These are phyloP conservation scores for Barbarea vulgaris DNA, from an alignment of 345 rosid species.

Conservation along the genomic window DNA sequence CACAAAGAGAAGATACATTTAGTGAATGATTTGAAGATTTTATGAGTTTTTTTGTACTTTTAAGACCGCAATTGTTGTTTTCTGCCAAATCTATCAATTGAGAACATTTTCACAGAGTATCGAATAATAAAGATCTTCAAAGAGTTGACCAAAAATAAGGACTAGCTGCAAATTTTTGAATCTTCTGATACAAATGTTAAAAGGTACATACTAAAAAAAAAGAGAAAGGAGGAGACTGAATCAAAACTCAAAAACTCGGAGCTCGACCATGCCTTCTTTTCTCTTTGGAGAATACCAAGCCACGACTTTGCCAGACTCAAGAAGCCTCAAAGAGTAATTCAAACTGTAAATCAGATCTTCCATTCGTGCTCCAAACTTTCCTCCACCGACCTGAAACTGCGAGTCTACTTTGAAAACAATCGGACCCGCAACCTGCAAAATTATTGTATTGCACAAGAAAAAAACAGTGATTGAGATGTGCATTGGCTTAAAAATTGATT, in stretches of 20 bases:
- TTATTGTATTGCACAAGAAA: neutral
- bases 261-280: slow-evolving; percentile 87
- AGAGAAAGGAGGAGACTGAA: neutral
- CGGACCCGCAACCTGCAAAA: slow-evolving; percentile 73
- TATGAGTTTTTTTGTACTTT: slow-evolving; percentile 5
- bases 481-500: neutral
- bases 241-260: slow-evolving; percentile 73
- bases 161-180: neutral
- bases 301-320: slow-evolving; percentile 73
- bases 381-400: slow-evolving; percentile 50
- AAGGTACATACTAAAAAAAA: neutral
- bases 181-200: slow-evolving; percentile 27
- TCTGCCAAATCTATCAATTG: slow-evolving; percentile 7
- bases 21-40: slow-evolving; percentile 12
- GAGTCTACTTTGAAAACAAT: slow-evolving; percentile 68
- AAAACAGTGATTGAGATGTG: neutral
- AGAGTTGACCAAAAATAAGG: neutral
- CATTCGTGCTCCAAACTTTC: slow-evolving; percentile 43
- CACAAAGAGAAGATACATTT: neutral
- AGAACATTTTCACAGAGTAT: neutral
- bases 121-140: neutral
- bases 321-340: slow-evolving; percentile 70
- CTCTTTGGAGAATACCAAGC: slow-evolving; percentile 93
- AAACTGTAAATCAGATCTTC: slow-evolving; percentile 71
- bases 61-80: slow-evolving; percentile 5